Conservation (phyloP, 1,139 yeast species). For the Sugiyamaella castrensis region DNA sequence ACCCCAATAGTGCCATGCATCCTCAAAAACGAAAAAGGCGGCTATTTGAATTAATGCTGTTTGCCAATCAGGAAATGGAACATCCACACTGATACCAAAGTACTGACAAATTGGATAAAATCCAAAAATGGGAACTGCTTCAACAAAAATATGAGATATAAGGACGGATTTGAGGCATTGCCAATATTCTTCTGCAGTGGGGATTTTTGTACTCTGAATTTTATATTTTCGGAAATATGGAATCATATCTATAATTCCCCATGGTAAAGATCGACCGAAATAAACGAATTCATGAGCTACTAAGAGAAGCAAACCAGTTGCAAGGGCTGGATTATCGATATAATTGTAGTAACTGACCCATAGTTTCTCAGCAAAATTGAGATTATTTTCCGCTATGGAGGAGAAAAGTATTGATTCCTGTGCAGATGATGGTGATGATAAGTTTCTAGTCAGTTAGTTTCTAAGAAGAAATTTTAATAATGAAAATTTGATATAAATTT, state of each 20-base stretch:
- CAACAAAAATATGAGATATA: conserved; percentile 82
- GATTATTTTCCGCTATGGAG: not conserved
- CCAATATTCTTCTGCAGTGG: conserved; percentile 80
- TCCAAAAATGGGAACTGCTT: conserved; percentile 93
- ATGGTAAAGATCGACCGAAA: conserved; percentile 81
- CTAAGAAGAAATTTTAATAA: too few relatives aligned
- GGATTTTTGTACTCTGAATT: conserved; percentile 76
- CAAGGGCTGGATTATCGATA: conserved; percentile 71
- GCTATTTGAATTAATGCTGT: conserved; percentile 63
- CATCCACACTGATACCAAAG: conserved; percentile 68
- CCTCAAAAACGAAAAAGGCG: conserved; percentile 79
- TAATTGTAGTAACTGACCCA: conserved; percentile 82
- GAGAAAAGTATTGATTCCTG: too few relatives aligned
- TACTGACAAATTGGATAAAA: conserved; percentile 85
- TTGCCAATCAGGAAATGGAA: conserved; percentile 72
- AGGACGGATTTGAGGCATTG: conserved; percentile 83
- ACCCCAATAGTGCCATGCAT: conserved; percentile 94
- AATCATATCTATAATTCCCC: conserved; percentile 74
- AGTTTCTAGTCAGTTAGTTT: too few relatives aligned
- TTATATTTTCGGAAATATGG: conserved; percentile 76
- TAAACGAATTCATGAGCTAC: conserved; percentile 74
- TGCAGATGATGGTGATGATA: too few relatives aligned
- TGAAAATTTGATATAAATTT: too few relatives aligned
- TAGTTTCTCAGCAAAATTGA: conserved; percentile 45
- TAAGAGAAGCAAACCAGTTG: conserved; percentile 79